These are phyloP conservation scores for Santalum album DNA, from an alignment of 164 flowering plant genomes.

Conservation along the genomic window DNA sequence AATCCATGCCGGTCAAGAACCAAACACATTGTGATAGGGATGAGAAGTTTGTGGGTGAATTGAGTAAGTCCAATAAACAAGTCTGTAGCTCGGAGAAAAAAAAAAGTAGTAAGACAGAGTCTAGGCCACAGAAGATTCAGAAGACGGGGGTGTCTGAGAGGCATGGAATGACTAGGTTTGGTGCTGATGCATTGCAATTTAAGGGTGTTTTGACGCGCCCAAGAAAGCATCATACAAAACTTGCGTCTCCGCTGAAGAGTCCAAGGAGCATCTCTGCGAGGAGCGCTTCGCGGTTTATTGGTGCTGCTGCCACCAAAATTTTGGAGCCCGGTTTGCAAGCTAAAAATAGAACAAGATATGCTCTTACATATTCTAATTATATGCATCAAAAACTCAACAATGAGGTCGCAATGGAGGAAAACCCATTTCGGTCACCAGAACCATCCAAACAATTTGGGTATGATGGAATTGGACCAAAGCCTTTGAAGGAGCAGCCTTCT, in stretches of 20 bases:
- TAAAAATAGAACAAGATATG: conserved; percentile 41
- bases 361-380: conserved; percentile 44
- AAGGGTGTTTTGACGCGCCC: conserved; percentile 51
- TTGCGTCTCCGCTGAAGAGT: conserved; percentile 60
- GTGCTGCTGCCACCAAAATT: conserved; percentile 76
- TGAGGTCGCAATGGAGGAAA: conserved; percentile 19
- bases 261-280: conserved; percentile 45
- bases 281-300: conserved; percentile 59
- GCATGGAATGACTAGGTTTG: conserved; percentile 43
- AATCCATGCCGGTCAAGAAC: conserved; percentile 59
- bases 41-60: conserved; percentile 11
- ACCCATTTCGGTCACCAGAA: conserved; percentile 7
- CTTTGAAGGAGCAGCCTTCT: conserved; percentile 28
- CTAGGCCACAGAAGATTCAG: conserved; percentile 85
- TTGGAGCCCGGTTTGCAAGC: conserved; percentile 82
- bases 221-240: conserved; percentile 55
- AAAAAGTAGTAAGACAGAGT: conserved; percentile 26
- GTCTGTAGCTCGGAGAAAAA: conserved; percentile 27
- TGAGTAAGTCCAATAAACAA: conserved; percentile 16
- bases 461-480: conserved; percentile 10
- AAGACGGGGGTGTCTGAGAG: conserved; percentile 57
- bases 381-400: conserved; percentile 13
- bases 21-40: conserved; percentile 13
- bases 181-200: conserved; percentile 63
- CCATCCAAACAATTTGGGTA: conserved; percentile 11